Base-by-base conservation (phyloP, 1,139 yeast genomes). In the Lodderomyces oxycetoniae region DNA sequence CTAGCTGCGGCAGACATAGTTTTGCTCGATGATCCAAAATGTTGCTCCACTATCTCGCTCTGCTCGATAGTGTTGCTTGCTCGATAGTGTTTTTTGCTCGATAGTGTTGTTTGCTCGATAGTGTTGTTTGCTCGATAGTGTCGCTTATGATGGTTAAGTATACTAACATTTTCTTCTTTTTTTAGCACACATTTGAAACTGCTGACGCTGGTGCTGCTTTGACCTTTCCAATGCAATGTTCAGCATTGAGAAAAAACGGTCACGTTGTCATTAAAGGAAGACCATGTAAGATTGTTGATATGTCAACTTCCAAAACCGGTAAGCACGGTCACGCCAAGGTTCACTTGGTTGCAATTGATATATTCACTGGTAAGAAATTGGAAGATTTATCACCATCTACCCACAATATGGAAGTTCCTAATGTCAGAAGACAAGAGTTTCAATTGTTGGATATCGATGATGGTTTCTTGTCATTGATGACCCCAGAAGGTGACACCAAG, bases 301-400 rank as follows among this genome's bases (percentile, higher is more conserved):
- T 91, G 98, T 91, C 98, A 49, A 91, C 98, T 63, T 91, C 98
- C 63, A 91, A 91, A 85, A 91, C 98, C 58, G 98, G 98, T 77
- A 91, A 91, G 96, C 98, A 91, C 84, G 98, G 98, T 75, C 98
- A 91, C 91, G 98, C 98, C 68, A 91, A 91, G 82, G 98, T 91
- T 71, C 97, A 91, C 75, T 81, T 91, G 76, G 96, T 91, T 53
- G 97, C 97, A 67, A 81, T 84, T 59, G 98, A 91, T 70, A 89
- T 91, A 69, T 91, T 91, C 89, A 91, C 98, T 61, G 88, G 89
- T 72, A 93, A 91, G 89, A 91, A 91, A 79, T 82, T 89, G 72
- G 98, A 91, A 79, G 98, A 91, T 74, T 85, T 91, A 69, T 91
- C 98, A 53, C 98, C 98, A 73, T 91, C 98, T 49, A 91, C 98